Evolutionary conservation across 345 rosid genomes (phyloP).

Genomic region (Sisymbrium irio): DNA sequence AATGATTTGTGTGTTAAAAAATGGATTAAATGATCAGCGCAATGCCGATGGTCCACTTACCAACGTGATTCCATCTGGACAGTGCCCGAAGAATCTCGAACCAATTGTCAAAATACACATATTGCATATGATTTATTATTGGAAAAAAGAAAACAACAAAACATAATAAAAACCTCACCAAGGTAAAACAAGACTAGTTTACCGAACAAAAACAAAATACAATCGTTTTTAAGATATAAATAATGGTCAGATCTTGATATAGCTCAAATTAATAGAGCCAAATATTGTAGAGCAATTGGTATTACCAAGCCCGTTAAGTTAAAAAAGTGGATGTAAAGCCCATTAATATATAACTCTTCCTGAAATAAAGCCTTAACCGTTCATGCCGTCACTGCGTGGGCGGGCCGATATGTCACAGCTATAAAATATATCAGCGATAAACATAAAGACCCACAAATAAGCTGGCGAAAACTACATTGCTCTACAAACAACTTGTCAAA

Average conservation of each 20-base stretch:
- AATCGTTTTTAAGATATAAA: neutral
- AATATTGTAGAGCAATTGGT: neutral
- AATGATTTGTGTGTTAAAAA: conserved; percentile 17
- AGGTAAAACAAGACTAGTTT: too few relatives aligned
- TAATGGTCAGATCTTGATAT: neutral
- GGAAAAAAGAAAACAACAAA: too few relatives aligned
- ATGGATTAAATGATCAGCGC: neutral
- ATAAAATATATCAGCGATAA: neutral
- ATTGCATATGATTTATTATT: neutral
- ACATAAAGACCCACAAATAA: neutral
- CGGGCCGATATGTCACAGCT: neutral
- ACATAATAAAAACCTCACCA: too few relatives aligned
- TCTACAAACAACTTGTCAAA: neutral
- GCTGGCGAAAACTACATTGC: neutral
- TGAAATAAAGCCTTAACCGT: neutral
- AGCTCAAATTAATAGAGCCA: neutral
- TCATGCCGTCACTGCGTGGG: neutral
- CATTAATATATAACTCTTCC: neutral
- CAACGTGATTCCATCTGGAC: conserved; percentile 7
- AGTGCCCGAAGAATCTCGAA: conserved; percentile 23
- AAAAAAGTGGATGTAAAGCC: neutral
- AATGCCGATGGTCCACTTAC: conserved; percentile 20
- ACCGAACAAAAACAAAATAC: neutral
- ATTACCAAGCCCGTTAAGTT: neutral
- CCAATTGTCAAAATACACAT: neutral